A percentile compares a stretch with the other conserved stretches of the same genome.
phyloP scores from a whole-genome alignment of 2,329 filamentous ascomycete species.

The Beauveria brongniartii region DNA sequence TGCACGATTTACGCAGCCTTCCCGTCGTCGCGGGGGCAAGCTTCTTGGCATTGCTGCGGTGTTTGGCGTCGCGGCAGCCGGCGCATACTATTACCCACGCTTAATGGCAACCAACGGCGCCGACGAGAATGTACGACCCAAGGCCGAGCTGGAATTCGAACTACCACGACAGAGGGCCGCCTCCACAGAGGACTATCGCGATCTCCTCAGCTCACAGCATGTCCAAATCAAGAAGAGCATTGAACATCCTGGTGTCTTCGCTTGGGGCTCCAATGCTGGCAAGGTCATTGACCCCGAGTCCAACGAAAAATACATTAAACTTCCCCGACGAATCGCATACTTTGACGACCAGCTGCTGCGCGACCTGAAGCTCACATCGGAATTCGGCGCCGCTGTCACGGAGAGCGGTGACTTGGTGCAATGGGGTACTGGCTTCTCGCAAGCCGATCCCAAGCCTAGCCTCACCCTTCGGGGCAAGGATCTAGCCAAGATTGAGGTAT shows the following conservation, averaged over 20 bases:
- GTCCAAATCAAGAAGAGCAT: slow-evolving; percentile 77
- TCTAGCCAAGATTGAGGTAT: slow-evolving; percentile 66
- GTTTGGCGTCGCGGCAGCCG: slow-evolving; percentile 31
- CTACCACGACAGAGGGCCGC: slow-evolving; percentile 47
- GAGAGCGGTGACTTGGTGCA: slow-evolving; percentile 85
- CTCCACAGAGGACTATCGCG: slow-evolving; percentile 64
- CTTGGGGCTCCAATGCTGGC: slow-evolving; percentile 84
- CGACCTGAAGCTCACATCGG: slow-evolving; percentile 76
- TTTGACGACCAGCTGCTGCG: slow-evolving; percentile 80
- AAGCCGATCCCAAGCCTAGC: slow-evolving; percentile 53
- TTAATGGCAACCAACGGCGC: slow-evolving; percentile 22
- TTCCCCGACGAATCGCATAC: slow-evolving; percentile 66
- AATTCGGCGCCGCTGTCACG: slow-evolving; percentile 77
- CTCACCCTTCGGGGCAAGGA: slow-evolving; percentile 76
- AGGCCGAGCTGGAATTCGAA: slow-evolving; percentile 60
- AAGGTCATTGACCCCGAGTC: slow-evolving; percentile 80
- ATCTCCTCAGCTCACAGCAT: slow-evolving; percentile 76
- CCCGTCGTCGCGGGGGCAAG: slow-evolving; percentile 20
- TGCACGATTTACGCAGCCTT: slow-evolving; percentile 11
- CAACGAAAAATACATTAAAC: slow-evolving; percentile 69
- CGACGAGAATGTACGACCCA: slow-evolving; percentile 15
- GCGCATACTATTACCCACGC: slow-evolving; percentile 30
- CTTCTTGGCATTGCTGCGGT: slow-evolving; percentile 24
- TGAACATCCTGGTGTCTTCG: slow-evolving; percentile 80
- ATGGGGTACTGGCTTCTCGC: slow-evolving; percentile 76